These are phyloP conservation scores for Elymus sibiricus DNA, from an alignment of 176 grass and related monocot species.

Conservation along the genomic window DNA sequence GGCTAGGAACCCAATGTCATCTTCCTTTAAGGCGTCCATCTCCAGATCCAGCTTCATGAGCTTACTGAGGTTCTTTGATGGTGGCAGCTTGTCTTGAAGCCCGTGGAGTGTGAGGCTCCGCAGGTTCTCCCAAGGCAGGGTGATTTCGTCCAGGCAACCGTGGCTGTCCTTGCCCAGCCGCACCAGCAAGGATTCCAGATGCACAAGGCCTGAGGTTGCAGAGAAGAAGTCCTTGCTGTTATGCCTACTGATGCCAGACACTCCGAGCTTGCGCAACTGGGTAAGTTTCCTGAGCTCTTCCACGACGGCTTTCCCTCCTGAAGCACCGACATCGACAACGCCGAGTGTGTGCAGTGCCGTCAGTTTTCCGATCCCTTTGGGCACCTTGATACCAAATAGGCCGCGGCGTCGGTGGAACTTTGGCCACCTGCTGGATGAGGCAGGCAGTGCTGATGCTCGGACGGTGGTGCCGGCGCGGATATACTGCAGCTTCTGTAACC, in stretches of 20 bases:
- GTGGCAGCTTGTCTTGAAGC: neutral
- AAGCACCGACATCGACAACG: neutral
- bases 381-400: neutral
- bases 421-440: neutral
- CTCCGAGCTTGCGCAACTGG: neutral
- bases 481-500: constrained; percentile 15
- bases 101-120: constrained; percentile 10
- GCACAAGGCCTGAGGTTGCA: neutral
- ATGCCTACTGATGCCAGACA: neutral
- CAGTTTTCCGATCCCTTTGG: neutral
- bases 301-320: neutral
- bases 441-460: neutral
- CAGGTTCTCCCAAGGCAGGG: neutral
- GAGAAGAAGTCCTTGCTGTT: neutral
- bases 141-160: neutral
- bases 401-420: neutral
- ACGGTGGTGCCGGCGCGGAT: neutral
- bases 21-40: neutral
- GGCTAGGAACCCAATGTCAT: neutral
- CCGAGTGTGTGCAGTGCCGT: neutral
- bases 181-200: neutral
- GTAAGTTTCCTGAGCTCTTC: constrained; percentile 25
- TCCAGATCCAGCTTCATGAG: neutral
- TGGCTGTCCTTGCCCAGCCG: neutral
- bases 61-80: neutral